Conservation (phyloP, 176 grass and related monocot species). For the Aechmea fasciata region DNA sequence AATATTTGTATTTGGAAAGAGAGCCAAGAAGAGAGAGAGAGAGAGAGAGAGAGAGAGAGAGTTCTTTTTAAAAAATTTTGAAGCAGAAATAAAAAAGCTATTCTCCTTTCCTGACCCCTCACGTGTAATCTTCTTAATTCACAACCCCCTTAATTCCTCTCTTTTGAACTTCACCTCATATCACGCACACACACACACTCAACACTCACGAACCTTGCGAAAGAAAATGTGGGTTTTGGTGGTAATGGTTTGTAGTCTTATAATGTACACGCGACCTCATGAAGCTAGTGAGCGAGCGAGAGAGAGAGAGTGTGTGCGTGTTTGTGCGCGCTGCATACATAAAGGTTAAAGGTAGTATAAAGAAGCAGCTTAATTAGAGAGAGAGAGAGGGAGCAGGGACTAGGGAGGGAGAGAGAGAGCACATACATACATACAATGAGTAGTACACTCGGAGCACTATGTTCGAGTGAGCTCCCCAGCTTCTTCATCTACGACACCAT, state of each 20-base stretch:
- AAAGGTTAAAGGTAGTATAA: neutral
- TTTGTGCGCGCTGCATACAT: neutral
- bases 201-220: neutral
- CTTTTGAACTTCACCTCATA: constrained; percentile 30
- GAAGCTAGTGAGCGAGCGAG: constrained; percentile 17
- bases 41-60: neutral
- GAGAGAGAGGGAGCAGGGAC: too few relatives aligned
- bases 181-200: constrained; percentile 6
- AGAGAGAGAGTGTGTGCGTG: constrained; percentile 12
- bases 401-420: neutral
- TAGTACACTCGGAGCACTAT: constrained; percentile 50
- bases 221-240: constrained; percentile 24
- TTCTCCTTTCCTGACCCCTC: constrained; percentile 29
- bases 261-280: neutral
- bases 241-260: constrained; percentile 32
- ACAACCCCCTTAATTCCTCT: neutral
- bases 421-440: constrained; percentile 17
- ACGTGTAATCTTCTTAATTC: constrained; percentile 27
- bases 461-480: constrained; percentile 27
- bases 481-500: constrained; percentile 66
- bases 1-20: constrained; percentile 5
- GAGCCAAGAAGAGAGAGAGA: neutral
- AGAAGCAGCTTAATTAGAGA: neutral
- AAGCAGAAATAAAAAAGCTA: constrained; percentile 20
- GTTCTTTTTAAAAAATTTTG: constrained; percentile 10